Percentiles rank a stretch among this genome's conserved stretches.
Conservation (phyloP, 2,329 filamentous ascomycete genomes). For the Colletotrichum caudatum region DNA sequence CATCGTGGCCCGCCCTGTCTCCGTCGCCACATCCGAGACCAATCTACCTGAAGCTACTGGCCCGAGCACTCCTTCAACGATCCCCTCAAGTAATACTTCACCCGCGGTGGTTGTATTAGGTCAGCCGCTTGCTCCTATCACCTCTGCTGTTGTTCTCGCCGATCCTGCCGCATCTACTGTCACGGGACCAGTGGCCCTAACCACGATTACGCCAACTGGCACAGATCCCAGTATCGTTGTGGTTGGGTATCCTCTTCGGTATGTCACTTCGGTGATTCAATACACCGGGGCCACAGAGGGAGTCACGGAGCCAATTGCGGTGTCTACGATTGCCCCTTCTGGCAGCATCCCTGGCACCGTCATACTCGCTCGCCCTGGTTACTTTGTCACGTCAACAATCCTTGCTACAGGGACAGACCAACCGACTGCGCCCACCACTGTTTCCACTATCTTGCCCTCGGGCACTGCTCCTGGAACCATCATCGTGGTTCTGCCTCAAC, state of each 20-base stretch:
- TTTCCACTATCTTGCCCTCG: conserved; percentile 20
- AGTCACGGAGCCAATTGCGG: background rate
- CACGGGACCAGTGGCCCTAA: conserved; percentile 11
- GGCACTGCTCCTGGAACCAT: conserved; percentile 30
- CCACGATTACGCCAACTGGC: conserved; percentile 24
- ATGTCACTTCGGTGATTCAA: conserved; percentile 7
- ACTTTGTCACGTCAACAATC: background rate
- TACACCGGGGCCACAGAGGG: background rate
- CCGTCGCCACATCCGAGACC: conserved; percentile 14
- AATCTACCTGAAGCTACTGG: background rate
- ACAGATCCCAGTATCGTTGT: conserved; percentile 19
- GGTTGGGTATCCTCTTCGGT: conserved; percentile 5
- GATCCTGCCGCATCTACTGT: conserved; percentile 7
- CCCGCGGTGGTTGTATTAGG: conserved; percentile 26
- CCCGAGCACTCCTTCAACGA: background rate
- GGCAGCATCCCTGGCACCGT: background rate
- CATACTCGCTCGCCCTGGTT: background rate
- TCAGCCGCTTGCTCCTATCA: conserved; percentile 20
- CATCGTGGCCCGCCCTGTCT: conserved; percentile 4
- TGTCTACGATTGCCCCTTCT: background rate
- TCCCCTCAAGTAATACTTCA: conserved; percentile 21
- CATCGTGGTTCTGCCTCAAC: background rate
- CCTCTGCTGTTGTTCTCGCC: conserved; percentile 22
- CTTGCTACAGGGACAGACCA: background rate
- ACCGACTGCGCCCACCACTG: background rate